Base-by-base conservation (phyloP, 495 filamentous ascomycete genomes). In the Penicillium silybi region DNA sequence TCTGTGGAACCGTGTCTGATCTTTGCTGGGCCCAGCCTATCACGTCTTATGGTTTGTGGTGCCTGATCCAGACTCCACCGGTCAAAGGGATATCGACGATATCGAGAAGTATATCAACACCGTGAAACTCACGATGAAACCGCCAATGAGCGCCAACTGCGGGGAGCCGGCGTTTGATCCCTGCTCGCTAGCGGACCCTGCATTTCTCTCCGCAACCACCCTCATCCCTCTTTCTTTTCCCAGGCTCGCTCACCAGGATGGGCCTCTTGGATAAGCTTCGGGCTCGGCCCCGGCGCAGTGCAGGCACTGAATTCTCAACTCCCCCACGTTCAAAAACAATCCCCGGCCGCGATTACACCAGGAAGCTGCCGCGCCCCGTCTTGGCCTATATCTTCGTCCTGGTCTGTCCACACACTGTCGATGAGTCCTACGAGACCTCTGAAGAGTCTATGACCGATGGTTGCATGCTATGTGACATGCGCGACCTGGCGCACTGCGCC, bases 381-480 rank as follows among this genome's bases (percentile, higher is more conserved):
- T 75, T 97, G 22, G 74, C 77, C 46, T 77, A 77, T 56, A 90
- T 97, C 62, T 89, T 98, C 65, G 65, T 75, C 58, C 83, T 80
- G 52, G 83, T 97, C 50, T 97, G 93, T 54, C 92, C 93, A 15
- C 93, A 97, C 68, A 71, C 82, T 17, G 64, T 69, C 18, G 90
- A 98, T 64, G 73, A 86, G 52, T 85, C 75, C 48, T 96, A 92
- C 68, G 81, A 85, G 43, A 83, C 83, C 19, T 91, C 87, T 48
- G 93, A 97, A 71, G 80, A 88, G 62, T 90, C 88, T 39, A 81
- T 85, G 55, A 78, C 85, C 39, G 88, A 91, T 80, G 87, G 85
- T 54, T 98, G 93, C 70, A 92, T 92, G 89, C 84, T 96, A 23
- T 98, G 93, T 75, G 91, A 96, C 73, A 80, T 95, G 75, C 86